Conservation (phyloP, 129 eudicot genomes). For the Artemisia annua region DNA sequence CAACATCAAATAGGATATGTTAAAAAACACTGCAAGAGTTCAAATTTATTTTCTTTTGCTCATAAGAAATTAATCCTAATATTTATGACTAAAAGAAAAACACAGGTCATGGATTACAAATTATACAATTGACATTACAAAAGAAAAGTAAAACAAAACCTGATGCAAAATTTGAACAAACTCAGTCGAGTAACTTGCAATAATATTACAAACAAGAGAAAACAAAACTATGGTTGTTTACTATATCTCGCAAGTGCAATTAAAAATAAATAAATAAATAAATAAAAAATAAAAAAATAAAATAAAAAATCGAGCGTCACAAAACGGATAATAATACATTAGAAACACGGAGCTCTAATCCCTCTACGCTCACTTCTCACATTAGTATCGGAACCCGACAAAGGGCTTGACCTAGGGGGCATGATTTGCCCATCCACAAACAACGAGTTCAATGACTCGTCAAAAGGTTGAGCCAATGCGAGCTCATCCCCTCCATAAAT, state of each 20-base stretch:
- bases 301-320: not conserved
- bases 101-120: too few relatives aligned
- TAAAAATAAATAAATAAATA: too few relatives aligned
- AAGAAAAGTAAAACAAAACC: not conserved
- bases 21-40: too few relatives aligned
- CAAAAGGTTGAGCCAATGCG: slow-evolving; percentile 48
- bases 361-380: slow-evolving; percentile 34
- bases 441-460: slow-evolving; percentile 51
- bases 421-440: slow-evolving; percentile 63
- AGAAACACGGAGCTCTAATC: slow-evolving; percentile 34
- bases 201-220: not conserved
- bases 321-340: not conserved
- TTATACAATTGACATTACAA: too few relatives aligned
- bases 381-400: slow-evolving; percentile 32
- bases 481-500: slow-evolving; percentile 51
- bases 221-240: slow-evolving; percentile 20
- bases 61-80: too few relatives aligned
- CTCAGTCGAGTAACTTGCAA: not conserved
- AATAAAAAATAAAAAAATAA: too few relatives aligned
- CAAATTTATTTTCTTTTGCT: too few relatives aligned
- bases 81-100: too few relatives aligned
- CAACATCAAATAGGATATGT: too few relatives aligned
- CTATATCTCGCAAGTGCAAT: not conserved
- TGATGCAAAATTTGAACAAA: slow-evolving; percentile 15
- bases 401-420: slow-evolving; percentile 58